These are phyloP conservation scores for Ampelomyces quisqualis DNA, from an alignment of 2,329 filamentous ascomycete species.

Conservation along the genomic window DNA sequence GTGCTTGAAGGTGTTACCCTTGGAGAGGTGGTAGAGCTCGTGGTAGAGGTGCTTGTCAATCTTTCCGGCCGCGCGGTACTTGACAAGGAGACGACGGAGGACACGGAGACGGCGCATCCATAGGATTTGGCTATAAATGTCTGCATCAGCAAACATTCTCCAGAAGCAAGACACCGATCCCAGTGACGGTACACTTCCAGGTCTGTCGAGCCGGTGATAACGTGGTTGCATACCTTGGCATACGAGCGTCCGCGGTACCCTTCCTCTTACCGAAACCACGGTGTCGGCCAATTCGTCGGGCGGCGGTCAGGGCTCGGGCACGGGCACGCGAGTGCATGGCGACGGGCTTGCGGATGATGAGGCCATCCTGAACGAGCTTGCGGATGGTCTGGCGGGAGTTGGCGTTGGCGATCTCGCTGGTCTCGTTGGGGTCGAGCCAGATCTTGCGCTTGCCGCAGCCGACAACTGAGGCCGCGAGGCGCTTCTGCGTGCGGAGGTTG, in stretches of 20 bases:
- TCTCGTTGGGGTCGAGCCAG: conserved; percentile 99
- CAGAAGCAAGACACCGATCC: conserved; percentile 9
- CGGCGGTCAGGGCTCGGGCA: conserved; percentile 90
- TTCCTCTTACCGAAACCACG: conserved; percentile 99
- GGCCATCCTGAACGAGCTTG: conserved; percentile 99
- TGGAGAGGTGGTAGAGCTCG: conserved; percentile 99
- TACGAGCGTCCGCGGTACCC: conserved; percentile 99
- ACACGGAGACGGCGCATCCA: conserved; percentile 99
- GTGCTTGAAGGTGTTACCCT: conserved; percentile 99
- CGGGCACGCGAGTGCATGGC: conserved; percentile 99
- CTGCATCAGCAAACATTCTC: conserved; percentile 36
- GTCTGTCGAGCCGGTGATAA: conserved; percentile 16
- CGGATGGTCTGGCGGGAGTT: conserved; percentile 99
- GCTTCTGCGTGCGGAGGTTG: conserved; percentile 99
- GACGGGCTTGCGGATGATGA: conserved; percentile 99
- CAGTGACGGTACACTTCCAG: conserved; percentile 5
- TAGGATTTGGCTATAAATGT: conserved; percentile 74
- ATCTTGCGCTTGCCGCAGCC: conserved; percentile 99
- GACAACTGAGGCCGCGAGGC: conserved; percentile 97
- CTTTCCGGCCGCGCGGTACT: conserved; percentile 99
- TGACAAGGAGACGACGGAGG: conserved; percentile 97
- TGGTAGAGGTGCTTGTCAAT: conserved; percentile 99
- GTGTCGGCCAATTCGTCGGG: conserved; percentile 94
- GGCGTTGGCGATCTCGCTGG: conserved; percentile 99
- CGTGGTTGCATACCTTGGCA: conserved; percentile 75